phyloP scores from a whole-genome alignment of 768 basidiomycete species.

The Tylopilus sp. region DNA sequence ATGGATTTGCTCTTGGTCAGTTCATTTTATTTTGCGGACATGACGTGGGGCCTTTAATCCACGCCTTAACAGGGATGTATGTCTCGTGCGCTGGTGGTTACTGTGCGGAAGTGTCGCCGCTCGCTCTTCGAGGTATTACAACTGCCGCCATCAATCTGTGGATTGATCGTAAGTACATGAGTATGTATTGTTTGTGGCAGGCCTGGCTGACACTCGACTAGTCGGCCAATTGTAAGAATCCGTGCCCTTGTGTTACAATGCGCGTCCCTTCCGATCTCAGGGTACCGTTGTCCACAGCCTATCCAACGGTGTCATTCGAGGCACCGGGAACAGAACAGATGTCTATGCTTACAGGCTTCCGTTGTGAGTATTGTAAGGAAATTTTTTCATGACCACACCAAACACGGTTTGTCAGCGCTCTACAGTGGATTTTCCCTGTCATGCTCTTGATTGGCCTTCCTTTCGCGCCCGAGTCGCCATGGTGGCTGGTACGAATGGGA shows the following conservation, averaged over 20 bases:
- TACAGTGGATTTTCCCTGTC: slow-evolving; percentile 34
- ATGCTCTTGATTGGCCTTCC: slow-evolving; percentile 29
- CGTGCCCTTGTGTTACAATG: no score
- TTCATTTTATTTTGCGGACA: not conserved
- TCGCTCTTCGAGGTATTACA: slow-evolving; percentile 24
- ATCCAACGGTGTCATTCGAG: slow-evolving; percentile 24
- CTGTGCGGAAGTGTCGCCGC: slow-evolving; percentile 29
- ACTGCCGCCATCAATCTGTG: slow-evolving; percentile 26
- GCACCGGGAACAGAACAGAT: slow-evolving; percentile 20
- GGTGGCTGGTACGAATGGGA: slow-evolving; percentile 34
- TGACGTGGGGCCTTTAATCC: not conserved
- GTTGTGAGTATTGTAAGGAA: slow-evolving; percentile 14
- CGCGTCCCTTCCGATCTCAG: not conserved
- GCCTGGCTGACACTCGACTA: not conserved
- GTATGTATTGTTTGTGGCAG: not conserved
- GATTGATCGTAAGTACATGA: slow-evolving; percentile 19
- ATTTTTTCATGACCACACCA: not conserved
- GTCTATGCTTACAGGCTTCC: slow-evolving; percentile 26
- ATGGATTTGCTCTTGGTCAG: slow-evolving; percentile 25
- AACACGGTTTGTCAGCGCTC: slow-evolving; percentile 12
- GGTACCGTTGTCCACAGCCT: slow-evolving; percentile 6
- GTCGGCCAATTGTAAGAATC: slow-evolving; percentile 23
- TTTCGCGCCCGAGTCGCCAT: slow-evolving; percentile 31
- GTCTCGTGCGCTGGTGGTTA: slow-evolving; percentile 24
- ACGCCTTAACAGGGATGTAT: slow-evolving; percentile 17